phyloP scores from a whole-genome alignment of 345 rosid genomes.

The Eucalyptus caleyi region DNA sequence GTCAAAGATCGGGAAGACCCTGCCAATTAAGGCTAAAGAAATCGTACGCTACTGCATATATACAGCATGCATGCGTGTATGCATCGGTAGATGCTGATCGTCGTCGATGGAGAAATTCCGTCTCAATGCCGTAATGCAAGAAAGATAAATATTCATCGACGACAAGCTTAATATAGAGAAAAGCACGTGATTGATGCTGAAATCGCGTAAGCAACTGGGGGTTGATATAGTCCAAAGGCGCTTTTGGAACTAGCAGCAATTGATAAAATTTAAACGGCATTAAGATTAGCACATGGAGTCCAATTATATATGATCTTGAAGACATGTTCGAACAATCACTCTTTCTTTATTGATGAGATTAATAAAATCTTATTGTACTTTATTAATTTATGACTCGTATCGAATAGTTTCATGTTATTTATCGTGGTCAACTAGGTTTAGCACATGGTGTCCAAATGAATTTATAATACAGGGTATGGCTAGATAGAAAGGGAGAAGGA shows the following conservation, averaged over 20 bases:
- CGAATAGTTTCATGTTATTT: no score
- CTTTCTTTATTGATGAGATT: no score
- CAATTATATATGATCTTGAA: background rate
- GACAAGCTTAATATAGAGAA: background rate
- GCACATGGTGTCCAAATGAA: background rate
- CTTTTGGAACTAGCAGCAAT: background rate
- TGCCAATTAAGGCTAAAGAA: background rate
- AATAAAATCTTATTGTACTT: background rate
- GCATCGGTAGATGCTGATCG: background rate
- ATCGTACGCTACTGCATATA: background rate
- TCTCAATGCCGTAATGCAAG: background rate
- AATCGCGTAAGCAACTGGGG: background rate
- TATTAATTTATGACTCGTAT: background rate
- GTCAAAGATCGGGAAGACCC: background rate
- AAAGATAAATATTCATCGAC: background rate
- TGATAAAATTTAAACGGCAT: background rate
- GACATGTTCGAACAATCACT: no score
- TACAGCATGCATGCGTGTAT: background rate
- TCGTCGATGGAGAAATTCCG: background rate
- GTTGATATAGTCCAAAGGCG: background rate
- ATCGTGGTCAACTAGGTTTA: background rate
- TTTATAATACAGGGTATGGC: no score
- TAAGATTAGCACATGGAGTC: background rate
- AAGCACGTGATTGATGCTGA: background rate
- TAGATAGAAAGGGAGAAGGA: no score